Evolutionary conservation across 139 green algal genomes (phyloP).

Genomic region (Chlamydomonas sp.): DNA sequence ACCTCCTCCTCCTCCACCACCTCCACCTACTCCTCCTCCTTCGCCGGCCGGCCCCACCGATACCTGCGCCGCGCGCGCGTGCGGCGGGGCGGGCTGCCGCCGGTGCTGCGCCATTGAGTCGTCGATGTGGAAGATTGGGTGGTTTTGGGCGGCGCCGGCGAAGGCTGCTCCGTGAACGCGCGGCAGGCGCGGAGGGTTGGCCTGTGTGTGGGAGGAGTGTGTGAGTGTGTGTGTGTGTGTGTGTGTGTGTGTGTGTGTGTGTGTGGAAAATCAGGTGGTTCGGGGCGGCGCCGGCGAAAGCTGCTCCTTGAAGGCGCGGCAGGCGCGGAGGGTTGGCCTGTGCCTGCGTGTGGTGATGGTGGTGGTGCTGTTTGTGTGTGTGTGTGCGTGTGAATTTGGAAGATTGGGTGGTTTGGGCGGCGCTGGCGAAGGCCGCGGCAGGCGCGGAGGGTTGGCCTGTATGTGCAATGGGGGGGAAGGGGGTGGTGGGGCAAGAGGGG

Average conservation of each 20-base stretch:
- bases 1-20: no score
- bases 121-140: constrained; percentile 11
- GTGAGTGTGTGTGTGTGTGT: neutral
- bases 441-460: no score
- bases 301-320: no score
- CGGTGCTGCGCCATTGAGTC: constrained; percentile 10
- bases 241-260: neutral
- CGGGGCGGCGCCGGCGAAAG: neutral
- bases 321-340: neutral
- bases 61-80: no score
- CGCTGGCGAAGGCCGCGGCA: no score
- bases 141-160: neutral
- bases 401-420: neutral
- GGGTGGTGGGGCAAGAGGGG: no score
- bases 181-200: neutral
- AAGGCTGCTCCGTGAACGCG: no score
- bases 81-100: neutral
- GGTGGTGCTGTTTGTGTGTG: neutral
- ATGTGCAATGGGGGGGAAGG: no score
- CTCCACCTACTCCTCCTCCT: no score
- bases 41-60: no score
- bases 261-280: neutral
- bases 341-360: neutral
- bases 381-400: neutral
- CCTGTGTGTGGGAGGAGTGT: neutral